These are phyloP conservation scores for Solanum pinnatisectum DNA, from an alignment of 257 asterid genomes.

Conservation along the genomic window DNA sequence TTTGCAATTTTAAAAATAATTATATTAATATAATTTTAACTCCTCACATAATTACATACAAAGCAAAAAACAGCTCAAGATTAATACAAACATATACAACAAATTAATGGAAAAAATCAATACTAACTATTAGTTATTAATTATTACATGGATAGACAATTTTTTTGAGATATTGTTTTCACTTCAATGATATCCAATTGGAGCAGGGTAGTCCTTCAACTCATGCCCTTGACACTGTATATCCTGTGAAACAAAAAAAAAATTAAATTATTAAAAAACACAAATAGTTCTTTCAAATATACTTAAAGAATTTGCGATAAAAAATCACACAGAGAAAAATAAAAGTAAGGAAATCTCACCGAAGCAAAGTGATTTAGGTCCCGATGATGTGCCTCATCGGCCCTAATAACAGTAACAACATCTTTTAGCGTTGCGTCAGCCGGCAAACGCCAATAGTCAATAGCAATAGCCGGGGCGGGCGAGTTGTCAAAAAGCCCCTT, in stretches of 20 bases:
- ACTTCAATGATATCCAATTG: slow-evolving; percentile 37
- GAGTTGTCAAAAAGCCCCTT: slow-evolving; percentile 60
- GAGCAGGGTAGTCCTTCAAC: slow-evolving; percentile 40
- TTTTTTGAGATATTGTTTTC: background rate
- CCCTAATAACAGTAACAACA: slow-evolving; percentile 64
- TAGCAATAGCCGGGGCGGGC: slow-evolving; percentile 83
- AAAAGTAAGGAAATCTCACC: slow-evolving; percentile 11
- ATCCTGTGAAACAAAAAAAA: slow-evolving; percentile 27
- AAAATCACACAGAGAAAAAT: too few species aligned
- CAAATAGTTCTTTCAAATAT: too few species aligned
- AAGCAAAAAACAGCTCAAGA: background rate
- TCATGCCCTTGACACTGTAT: slow-evolving; percentile 45
- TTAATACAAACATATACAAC: background rate
- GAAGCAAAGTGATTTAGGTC: slow-evolving; percentile 93
- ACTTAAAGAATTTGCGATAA: too few species aligned
- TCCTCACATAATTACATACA: background rate
- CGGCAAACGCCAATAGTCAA: slow-evolving; percentile 79
- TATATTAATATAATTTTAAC: too few species aligned
- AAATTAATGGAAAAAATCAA: background rate
- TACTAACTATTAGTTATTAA: background rate
- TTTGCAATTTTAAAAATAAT: background rate
- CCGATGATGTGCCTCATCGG: slow-evolving; percentile 94
- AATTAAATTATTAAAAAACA: background rate
- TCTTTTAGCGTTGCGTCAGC: slow-evolving; percentile 55
- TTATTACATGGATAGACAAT: background rate